Evolutionary conservation across 805 yeast genomes (phyloP).

Genomic region (Lipomyces kockii): DNA sequence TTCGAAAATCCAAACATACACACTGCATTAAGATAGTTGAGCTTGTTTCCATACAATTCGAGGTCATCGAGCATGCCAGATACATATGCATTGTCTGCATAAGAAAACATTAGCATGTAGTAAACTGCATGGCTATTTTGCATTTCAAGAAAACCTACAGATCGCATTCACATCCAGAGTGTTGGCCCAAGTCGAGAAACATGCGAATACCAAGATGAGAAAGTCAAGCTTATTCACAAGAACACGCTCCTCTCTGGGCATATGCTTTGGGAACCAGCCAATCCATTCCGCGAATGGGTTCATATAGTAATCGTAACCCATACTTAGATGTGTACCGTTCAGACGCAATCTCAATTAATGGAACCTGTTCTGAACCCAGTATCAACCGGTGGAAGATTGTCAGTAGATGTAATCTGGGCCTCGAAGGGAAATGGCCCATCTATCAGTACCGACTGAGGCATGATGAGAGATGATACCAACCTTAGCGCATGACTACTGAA

Average conservation of each 20-base stretch:
- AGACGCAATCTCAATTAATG: no score
- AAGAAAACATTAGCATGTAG: background rate
- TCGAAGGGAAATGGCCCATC: no score
- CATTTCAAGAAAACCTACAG: constrained; percentile 12
- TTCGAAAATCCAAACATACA: constrained; percentile 44
- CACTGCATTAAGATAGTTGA: constrained; percentile 38
- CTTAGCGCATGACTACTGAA: no score
- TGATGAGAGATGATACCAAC: no score
- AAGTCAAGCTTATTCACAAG: constrained; percentile 35
- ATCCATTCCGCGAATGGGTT: constrained; percentile 34
- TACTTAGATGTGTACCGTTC: background rate
- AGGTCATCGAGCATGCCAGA: constrained; percentile 49
- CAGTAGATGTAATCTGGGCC: no score
- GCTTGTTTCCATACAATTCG: constrained; percentile 39
- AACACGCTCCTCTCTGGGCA: constrained; percentile 35
- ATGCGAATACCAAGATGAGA: constrained; percentile 30
- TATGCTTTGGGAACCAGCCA: constrained; percentile 34
- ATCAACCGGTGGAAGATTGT: no score
- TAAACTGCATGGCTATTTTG: no score
- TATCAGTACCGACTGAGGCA: no score
- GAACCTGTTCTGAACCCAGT: no score
- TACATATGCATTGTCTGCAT: constrained; percentile 50
- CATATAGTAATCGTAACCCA: constrained; percentile 33
- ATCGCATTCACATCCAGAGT: constrained; percentile 32
- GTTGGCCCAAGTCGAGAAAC: constrained; percentile 36